These are phyloP conservation scores for Leccinum imitatum DNA, from an alignment of 768 basidiomycete genomes.

Conservation along the genomic window DNA sequence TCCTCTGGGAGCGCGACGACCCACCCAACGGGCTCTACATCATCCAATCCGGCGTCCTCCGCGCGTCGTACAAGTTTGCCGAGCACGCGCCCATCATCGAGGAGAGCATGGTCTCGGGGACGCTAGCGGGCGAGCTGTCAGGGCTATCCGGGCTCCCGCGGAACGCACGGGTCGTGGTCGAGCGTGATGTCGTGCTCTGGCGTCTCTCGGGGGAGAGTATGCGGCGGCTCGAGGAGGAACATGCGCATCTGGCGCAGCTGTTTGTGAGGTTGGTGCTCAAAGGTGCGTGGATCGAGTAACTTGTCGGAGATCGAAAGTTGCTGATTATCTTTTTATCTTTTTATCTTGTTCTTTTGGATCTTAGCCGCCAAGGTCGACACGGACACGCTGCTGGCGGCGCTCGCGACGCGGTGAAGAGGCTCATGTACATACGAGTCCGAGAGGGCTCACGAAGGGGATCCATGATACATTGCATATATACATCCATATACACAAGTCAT, in stretches of 20 bases:
- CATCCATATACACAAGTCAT: not conserved
- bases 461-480: not conserved
- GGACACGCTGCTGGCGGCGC: constrained; percentile 57
- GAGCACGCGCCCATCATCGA: constrained; percentile 65
- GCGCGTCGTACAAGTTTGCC: constrained; percentile 80
- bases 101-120: constrained; percentile 93
- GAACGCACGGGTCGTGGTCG: constrained; percentile 85
- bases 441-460: not conserved
- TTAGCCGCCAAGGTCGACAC: constrained; percentile 65
- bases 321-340: not conserved
- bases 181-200: constrained; percentile 80
- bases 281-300: constrained; percentile 46
- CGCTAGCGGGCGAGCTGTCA: constrained; percentile 88
- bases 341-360: not conserved
- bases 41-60: constrained; percentile 82
- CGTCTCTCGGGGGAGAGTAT: constrained; percentile 62
- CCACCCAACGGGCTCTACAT: constrained; percentile 82
- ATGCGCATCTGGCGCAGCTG: constrained; percentile 60
- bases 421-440: not conserved
- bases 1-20: constrained; percentile 80
- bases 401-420: constrained; percentile 41
- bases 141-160: constrained; percentile 75
- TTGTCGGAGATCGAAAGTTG: not conserved
- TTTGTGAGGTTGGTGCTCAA: constrained; percentile 74
- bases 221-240: constrained; percentile 61